Evolutionary conservation across 1,284 basidiomycete species (phyloP), one percentile per base, ranked within the genome.

Genomic region (Pseudozyma thailandica): DNA sequence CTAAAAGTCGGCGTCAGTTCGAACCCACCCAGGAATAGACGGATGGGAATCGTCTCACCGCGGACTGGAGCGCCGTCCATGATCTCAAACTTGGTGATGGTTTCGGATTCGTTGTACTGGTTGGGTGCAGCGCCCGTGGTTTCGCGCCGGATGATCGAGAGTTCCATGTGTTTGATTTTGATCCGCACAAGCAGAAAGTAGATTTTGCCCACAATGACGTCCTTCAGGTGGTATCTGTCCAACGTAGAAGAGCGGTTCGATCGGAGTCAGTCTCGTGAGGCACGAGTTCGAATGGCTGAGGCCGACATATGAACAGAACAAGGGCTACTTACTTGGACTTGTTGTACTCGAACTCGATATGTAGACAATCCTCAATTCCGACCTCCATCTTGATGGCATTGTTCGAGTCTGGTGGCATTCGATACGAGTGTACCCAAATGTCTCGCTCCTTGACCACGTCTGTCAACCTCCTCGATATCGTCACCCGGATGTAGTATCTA

Each of bases 381-480:
- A 98, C 96, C 84, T 98, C 95, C 96, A 98, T 98, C 87, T 96
- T 98, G 86, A 98, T 97, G 30, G 92, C 91, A 82, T 94, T 95
- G 85, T 96, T 98, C 75, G 89, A 91, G 83, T 98, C 96, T 55
- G 95, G 94, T 3, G 95, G 95, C 92, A 97, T 96, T 37, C 94
- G 90, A 86, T 92, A 98, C 10, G 92, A 95, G 83, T 98, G 95
- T 2, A 98, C 96, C 94, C 94, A 98, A 28, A 98, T 83, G 72
- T 98, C 95, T 79, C 87, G 89, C 84, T 98, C 95, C 84, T 96
- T 94, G 50, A 88, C 85, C 7, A 95, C 92, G 78, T 97, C 94
- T 25, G 93, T 93, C 87, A 97, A 90, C 71, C 95, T 86, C 51
- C 94, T 87, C 16, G 92, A 91, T 69, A 98, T 89, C 2, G 91